These are phyloP conservation scores for Atkinsonella hypoxylon DNA, from an alignment of 2,329 filamentous ascomycete species.

Conservation along the genomic window DNA sequence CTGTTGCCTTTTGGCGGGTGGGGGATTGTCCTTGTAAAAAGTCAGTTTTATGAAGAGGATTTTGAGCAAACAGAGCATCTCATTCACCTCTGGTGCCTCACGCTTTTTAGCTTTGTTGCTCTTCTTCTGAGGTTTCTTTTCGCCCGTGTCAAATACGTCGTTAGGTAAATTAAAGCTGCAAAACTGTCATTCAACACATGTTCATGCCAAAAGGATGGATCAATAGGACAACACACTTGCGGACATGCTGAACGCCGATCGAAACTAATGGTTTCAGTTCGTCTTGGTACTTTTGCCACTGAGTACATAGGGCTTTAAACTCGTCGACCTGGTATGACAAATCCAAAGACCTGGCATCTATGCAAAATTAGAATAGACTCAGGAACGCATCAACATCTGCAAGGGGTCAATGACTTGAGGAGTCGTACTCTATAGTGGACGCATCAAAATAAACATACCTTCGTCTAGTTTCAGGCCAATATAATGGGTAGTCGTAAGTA, in stretches of 20 bases:
- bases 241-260: conserved; percentile 70
- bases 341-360: conserved; percentile 59
- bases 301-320: conserved; percentile 73
- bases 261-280: conserved; percentile 51
- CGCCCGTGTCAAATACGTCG: conserved; percentile 76
- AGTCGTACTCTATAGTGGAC: too few relatives aligned
- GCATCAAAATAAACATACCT: conserved; percentile 40
- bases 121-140: conserved; percentile 57
- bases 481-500: conserved; percentile 91
- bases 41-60: conserved; percentile 15
- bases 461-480: conserved; percentile 73
- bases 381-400: background rate
- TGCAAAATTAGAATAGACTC: background rate
- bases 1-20: conserved; percentile 30
- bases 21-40: conserved; percentile 21
- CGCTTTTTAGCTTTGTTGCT: conserved; percentile 35
- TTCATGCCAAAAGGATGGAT: conserved; percentile 1
- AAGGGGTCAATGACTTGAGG: background rate
- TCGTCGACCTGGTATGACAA: conserved; percentile 71
- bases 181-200: background rate
- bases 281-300: conserved; percentile 62
- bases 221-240: conserved; percentile 53
- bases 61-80: conserved; percentile 6
- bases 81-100: conserved; percentile 32
- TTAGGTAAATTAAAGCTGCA: conserved; percentile 75